Conservation (phyloP, 768 basidiomycete genomes). For the Amanita molliuscula region DNA sequence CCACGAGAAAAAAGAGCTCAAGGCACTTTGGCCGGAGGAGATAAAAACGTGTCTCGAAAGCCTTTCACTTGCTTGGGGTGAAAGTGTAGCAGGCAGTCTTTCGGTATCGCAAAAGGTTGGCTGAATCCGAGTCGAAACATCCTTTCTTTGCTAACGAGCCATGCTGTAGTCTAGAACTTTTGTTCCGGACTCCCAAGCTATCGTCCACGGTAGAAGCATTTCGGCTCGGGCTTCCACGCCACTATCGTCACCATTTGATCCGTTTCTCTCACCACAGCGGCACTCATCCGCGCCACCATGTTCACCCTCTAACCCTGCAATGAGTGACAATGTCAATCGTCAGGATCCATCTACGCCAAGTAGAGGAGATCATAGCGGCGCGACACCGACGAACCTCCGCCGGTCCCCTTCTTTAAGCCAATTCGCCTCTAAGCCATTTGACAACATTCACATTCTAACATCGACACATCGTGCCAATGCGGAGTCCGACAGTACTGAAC, state of each 20-base stretch:
- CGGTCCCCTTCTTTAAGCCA: too few relatives aligned
- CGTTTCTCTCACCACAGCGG: neutral
- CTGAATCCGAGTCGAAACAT: neutral
- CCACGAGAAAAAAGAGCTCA: slow-evolving; percentile 28
- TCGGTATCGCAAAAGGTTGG: neutral
- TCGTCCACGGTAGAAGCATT: neutral
- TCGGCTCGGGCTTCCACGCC: neutral
- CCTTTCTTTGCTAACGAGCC: neutral
- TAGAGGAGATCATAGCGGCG: neutral
- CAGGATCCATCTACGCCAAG: neutral
- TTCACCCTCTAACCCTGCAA: neutral
- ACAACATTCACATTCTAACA: neutral
- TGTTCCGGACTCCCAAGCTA: neutral
- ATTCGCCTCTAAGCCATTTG: neutral
- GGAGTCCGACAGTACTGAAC: neutral
- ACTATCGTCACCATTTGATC: neutral
- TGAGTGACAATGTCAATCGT: neutral
- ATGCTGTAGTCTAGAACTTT: neutral
- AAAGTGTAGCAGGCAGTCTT: neutral
- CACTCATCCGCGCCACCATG: neutral
- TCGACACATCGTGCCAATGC: neutral
- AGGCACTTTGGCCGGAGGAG: slow-evolving; percentile 26
- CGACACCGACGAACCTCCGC: neutral
- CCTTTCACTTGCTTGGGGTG: slow-evolving; percentile 27
- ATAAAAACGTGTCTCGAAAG: slow-evolving; percentile 35